phyloP scores from a whole-genome alignment of 108 stramenopile genomes.

The Parmales sp. region DNA sequence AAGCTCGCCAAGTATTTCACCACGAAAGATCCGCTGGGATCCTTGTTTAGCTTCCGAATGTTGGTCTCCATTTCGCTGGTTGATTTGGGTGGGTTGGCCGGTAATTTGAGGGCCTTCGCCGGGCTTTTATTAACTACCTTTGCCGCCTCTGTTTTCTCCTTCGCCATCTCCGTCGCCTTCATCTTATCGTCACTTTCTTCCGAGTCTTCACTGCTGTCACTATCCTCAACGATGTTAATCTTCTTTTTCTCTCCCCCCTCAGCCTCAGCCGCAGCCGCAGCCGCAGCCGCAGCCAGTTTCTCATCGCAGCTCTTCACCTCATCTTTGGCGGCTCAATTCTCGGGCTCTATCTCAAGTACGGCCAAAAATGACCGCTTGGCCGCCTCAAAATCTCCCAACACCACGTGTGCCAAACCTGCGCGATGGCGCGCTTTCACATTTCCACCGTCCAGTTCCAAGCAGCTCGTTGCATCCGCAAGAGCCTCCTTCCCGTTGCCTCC shows the following conservation, averaged over 20 bases:
- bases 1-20: not conserved
- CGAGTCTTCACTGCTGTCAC: no score
- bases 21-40: not conserved
- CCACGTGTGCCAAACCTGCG: not conserved
- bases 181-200: not conserved
- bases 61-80: conserved; percentile 2
- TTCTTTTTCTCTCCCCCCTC: conserved; percentile 6
- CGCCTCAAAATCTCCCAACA: not conserved
- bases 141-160: not conserved
- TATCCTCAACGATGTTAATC: conserved; percentile 20
- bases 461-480: not conserved
- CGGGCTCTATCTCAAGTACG: not conserved
- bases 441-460: not conserved
- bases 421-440: conserved; percentile 2
- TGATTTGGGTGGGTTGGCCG: not conserved
- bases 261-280: not conserved
- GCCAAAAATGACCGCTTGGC: not conserved
- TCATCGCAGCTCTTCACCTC: not conserved
- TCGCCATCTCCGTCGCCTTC: not conserved
- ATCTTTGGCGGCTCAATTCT: not conserved
- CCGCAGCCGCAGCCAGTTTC: not conserved
- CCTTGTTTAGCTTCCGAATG: not conserved
- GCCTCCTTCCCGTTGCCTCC: not conserved
- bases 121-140: not conserved
- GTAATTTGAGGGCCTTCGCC: not conserved